Evolutionary conservation across 2,329 filamentous ascomycete genomes (phyloP).

Genomic region (Cladosporium sp.): DNA sequence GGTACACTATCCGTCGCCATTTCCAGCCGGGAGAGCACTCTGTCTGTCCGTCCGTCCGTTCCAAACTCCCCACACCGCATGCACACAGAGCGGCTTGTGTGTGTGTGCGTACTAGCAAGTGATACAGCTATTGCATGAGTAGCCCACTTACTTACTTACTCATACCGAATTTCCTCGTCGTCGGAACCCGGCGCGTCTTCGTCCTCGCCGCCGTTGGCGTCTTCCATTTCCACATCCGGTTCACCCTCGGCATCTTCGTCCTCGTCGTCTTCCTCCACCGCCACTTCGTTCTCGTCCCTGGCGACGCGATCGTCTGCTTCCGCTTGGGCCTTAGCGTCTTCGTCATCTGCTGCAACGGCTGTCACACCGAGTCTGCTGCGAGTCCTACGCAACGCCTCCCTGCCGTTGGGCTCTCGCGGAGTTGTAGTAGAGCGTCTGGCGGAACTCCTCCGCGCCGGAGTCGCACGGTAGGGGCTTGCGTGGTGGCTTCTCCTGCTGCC

Average conservation of each 20-base stretch:
- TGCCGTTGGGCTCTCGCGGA: conserved; percentile 3
- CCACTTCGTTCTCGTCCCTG: conserved; percentile 33
- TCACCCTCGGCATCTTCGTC: conserved; percentile 22
- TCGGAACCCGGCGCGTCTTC: conserved; percentile 28
- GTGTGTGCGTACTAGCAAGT: background rate
- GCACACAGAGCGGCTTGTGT: conserved; percentile 1
- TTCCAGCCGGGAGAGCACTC: conserved; percentile 15
- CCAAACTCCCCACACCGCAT: conserved; percentile 6
- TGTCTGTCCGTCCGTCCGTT: no score
- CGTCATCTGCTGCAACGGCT: conserved; percentile 29
- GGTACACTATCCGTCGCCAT: conserved; percentile 18
- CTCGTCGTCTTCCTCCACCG: conserved; percentile 25
- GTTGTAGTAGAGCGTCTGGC: conserved; percentile 11
- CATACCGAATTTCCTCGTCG: conserved; percentile 33
- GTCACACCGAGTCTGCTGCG: conserved; percentile 47
- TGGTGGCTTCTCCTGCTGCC: conserved; percentile 29
- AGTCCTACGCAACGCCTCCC: conserved; percentile 35
- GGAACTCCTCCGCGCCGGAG: conserved; percentile 17
- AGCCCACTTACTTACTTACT: conserved; percentile 18
- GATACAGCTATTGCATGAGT: conserved; percentile 10
- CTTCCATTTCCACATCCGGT: conserved; percentile 21
- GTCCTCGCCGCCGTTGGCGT: conserved; percentile 22
- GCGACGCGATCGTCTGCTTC: conserved; percentile 33
- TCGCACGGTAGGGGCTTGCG: conserved; percentile 25
- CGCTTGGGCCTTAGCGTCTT: conserved; percentile 28